These are phyloP conservation scores for Ophiostoma australiae DNA, from an alignment of 2,329 filamentous ascomycete species.

Conservation along the genomic window DNA sequence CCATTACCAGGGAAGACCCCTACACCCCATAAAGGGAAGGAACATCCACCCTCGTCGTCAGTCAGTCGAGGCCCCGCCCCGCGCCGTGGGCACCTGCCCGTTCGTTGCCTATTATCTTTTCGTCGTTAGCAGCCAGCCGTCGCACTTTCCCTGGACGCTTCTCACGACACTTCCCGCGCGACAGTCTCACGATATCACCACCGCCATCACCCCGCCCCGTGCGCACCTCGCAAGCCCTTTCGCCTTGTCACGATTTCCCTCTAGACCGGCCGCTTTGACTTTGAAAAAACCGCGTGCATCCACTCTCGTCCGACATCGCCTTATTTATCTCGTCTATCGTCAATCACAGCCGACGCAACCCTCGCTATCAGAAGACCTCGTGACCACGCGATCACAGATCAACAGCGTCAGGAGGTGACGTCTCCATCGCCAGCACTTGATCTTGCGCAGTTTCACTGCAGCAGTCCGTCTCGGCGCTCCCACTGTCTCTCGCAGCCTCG, in stretches of 20 bases:
- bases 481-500: background rate
- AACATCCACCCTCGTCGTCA: conserved; percentile 7
- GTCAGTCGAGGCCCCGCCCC: conserved; percentile 4
- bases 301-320: background rate
- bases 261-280: background rate
- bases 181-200: conserved; percentile 5
- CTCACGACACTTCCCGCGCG: background rate
- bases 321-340: conserved; percentile 1
- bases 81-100: conserved; percentile 3
- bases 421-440: background rate
- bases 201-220: background rate
- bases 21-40: background rate
- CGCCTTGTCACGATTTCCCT: background rate
- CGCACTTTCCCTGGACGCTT: background rate
- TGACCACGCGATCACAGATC: background rate
- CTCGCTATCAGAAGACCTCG: background rate
- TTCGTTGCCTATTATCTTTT: background rate
- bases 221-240: background rate
- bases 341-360: background rate
- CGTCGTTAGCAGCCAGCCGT: conserved; percentile 4
- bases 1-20: conserved; percentile 2
- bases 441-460: background rate
- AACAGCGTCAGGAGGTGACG: background rate
- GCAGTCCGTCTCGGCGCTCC: background rate
- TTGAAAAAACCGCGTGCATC: background rate